These are phyloP conservation scores for Eragrostis tef DNA, from an alignment of 202 grass and related monocot genomes.

Conservation along the genomic window DNA sequence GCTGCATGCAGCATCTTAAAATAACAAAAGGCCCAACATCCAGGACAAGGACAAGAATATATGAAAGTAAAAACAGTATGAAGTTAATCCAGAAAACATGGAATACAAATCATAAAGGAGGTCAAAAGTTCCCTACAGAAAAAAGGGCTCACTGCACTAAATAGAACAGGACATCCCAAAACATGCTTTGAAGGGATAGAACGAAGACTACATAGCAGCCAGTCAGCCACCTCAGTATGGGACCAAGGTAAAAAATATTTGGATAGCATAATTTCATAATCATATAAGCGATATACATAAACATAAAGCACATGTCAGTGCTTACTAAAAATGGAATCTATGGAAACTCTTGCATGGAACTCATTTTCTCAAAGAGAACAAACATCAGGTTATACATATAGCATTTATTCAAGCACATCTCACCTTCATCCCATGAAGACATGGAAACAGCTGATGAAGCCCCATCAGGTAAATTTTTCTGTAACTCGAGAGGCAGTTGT, in stretches of 20 bases:
- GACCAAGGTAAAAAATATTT: slow-evolving; percentile 2
- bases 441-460: slow-evolving; percentile 43
- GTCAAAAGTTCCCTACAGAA: neutral
- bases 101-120: slow-evolving; percentile 11
- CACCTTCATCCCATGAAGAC: slow-evolving; percentile 57
- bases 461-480: slow-evolving; percentile 73
- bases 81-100: slow-evolving; percentile 1
- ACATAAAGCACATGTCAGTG: neutral
- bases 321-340: slow-evolving; percentile 5
- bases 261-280: neutral
- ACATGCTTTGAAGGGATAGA: neutral
- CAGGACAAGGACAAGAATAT: neutral
- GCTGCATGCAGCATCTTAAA: neutral
- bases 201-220: neutral
- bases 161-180: neutral
- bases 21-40: neutral
- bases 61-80: neutral
- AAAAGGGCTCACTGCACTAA: neutral
- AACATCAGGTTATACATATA: slow-evolving; percentile 37
- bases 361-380: slow-evolving; percentile 25
- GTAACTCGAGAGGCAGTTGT: slow-evolving; percentile 70
- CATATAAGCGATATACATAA: slow-evolving; percentile 10
- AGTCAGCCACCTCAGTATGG: slow-evolving; percentile 6
- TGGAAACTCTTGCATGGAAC: slow-evolving; percentile 18
- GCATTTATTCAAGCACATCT: slow-evolving; percentile 36